A percentile compares a stretch with the other conserved stretches of the same genome.
Evolutionary conservation across 176 grass and related monocot species (phyloP).

Genomic region (Carex scoparia): DNA sequence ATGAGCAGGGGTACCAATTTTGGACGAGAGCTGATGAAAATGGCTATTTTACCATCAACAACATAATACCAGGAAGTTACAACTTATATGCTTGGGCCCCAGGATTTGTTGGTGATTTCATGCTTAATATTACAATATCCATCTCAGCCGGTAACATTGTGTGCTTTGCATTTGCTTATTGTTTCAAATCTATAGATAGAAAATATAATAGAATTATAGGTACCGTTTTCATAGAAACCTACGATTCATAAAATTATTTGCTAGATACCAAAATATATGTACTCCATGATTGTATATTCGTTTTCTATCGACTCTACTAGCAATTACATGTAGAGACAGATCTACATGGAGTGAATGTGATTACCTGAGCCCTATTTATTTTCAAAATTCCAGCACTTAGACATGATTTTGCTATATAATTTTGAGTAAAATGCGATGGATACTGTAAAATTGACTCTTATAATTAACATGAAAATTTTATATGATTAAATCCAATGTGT

Average conservation of each 20-base stretch:
- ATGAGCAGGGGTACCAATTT: slow-evolving; percentile 50
- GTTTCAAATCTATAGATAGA: neutral
- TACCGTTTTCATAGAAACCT: neutral
- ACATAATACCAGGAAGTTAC: slow-evolving; percentile 38
- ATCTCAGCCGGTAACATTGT: slow-evolving; percentile 31
- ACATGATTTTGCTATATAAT: too few relatives aligned
- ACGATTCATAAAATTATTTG: neutral
- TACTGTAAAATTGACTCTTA: too few relatives aligned
- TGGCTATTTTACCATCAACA: slow-evolving; percentile 40
- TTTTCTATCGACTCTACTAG: neutral
- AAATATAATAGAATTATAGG: neutral
- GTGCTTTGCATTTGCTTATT: neutral
- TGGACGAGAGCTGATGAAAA: slow-evolving; percentile 37
- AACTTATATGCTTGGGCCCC: slow-evolving; percentile 68
- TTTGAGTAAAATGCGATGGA: too few relatives aligned
- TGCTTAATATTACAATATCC: slow-evolving; percentile 20
- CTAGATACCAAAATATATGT: neutral
- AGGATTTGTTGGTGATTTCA: slow-evolving; percentile 53
- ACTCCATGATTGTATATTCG: neutral
- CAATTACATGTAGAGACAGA: neutral
- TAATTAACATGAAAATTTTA: too few relatives aligned
- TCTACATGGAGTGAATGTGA: too few relatives aligned
- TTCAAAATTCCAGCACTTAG: too few relatives aligned
- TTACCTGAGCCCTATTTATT: too few relatives aligned
- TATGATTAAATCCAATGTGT: too few relatives aligned